Conservation (phyloP, 2,329 filamentous ascomycete species). For the Colletotrichum eleusines region DNA sequence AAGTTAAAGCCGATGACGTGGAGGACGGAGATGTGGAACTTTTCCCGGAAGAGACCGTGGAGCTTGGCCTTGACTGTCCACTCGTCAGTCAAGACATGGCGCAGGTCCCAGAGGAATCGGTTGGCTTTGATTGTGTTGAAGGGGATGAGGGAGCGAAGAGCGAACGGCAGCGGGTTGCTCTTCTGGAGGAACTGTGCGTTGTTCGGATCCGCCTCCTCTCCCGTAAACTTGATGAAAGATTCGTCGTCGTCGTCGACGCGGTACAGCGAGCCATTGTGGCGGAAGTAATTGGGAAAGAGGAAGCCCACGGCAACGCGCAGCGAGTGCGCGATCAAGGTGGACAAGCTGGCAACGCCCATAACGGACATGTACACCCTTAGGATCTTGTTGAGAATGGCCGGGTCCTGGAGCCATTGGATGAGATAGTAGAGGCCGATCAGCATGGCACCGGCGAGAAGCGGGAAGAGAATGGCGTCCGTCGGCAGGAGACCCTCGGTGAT, state of each 20-base stretch:
- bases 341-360: conserved; percentile 82
- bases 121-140: conserved; percentile 29
- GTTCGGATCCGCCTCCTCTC: background rate
- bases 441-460: conserved; percentile 78
- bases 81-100: conserved; percentile 62
- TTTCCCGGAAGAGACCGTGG: conserved; percentile 62
- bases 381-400: conserved; percentile 83
- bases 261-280: conserved; percentile 58
- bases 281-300: conserved; percentile 80
- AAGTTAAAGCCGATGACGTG: conserved; percentile 68
- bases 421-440: conserved; percentile 86
- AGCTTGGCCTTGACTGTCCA: conserved; percentile 65
- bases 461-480: conserved; percentile 87
- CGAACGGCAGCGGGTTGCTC: conserved; percentile 49
- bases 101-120: conserved; percentile 61
- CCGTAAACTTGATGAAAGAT: conserved; percentile 49
- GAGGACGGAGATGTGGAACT: conserved; percentile 66
- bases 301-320: conserved; percentile 74
- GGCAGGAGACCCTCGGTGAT: conserved; percentile 74
- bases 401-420: conserved; percentile 89
- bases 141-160: conserved; percentile 40
- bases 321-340: conserved; percentile 78
- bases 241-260: conserved; percentile 57
- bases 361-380: conserved; percentile 86
- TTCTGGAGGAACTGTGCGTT: conserved; percentile 34